Evolutionary conservation across 768 basidiomycete species (phyloP).

Genomic region (Phaffia australis): DNA sequence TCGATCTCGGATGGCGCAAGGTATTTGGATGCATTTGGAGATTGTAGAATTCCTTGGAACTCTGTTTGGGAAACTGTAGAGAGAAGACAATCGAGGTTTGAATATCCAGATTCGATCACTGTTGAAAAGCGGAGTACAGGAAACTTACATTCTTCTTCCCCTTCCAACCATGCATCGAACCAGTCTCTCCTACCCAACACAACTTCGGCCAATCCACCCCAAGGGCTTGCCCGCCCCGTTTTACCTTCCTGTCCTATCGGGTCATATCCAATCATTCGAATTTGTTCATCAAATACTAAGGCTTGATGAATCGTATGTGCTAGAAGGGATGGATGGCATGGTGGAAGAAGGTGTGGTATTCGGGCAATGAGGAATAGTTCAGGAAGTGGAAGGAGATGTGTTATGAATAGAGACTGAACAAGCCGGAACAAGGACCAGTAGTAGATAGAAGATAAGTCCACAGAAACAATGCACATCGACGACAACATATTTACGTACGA

Average conservation of each 20-base stretch:
- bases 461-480: not conserved
- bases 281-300: conserved; percentile 67
- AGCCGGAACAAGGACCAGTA: not conserved
- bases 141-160: conserved; percentile 78
- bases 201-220: conserved; percentile 70
- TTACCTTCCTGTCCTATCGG: conserved; percentile 35
- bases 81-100: not conserved
- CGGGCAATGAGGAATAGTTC: conserved; percentile 63
- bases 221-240: conserved; percentile 36
- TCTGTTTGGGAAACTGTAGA: conserved; percentile 70
- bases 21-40: conserved; percentile 76
- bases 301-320: conserved; percentile 95
- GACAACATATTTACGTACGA: conserved; percentile 46
- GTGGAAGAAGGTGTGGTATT: conserved; percentile 56
- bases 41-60: conserved; percentile 69
- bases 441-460: too few species aligned
- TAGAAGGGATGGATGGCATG: conserved; percentile 59
- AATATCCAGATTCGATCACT: not conserved
- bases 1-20: conserved; percentile 32
- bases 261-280: conserved; percentile 63
- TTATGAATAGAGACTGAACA: conserved; percentile 66
- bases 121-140: not conserved
- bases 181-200: conserved; percentile 74
- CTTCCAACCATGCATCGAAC: conserved; percentile 83
- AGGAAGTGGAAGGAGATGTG: conserved; percentile 64